A percentile compares a stretch with the other conserved stretches of the same genome.
These are phyloP conservation scores for Epichloe brachyelytri DNA, from an alignment of 2,329 filamentous ascomycete species.

Conservation along the genomic window DNA sequence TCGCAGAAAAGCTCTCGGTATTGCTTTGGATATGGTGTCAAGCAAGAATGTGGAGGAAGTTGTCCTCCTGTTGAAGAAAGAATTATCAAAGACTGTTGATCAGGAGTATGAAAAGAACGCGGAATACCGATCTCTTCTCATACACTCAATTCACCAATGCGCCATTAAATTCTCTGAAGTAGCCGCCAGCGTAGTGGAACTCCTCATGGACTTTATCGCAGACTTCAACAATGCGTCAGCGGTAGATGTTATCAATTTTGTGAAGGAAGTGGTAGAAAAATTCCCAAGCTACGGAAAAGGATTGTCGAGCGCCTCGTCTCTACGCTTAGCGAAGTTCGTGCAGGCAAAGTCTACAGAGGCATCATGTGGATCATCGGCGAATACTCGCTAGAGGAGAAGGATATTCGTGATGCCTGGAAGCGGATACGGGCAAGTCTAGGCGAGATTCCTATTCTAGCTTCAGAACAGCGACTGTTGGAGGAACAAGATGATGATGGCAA, in stretches of 20 bases:
- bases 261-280: slow-evolving; percentile 97
- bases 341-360: slow-evolving; percentile 93
- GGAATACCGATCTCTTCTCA: slow-evolving; percentile 88
- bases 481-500: slow-evolving; percentile 63
- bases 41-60: slow-evolving; percentile 99
- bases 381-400: slow-evolving; percentile 85
- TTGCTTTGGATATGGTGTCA: slow-evolving; percentile 94
- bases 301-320: slow-evolving; percentile 84
- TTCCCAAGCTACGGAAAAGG: slow-evolving; percentile 75
- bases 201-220: slow-evolving; percentile 97
- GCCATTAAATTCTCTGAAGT: slow-evolving; percentile 99
- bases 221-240: slow-evolving; percentile 97
- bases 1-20: slow-evolving; percentile 74
- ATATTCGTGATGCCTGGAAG: slow-evolving; percentile 95
- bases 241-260: slow-evolving; percentile 94
- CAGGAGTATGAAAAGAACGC: slow-evolving; percentile 98
- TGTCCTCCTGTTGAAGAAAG: slow-evolving; percentile 90
- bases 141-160: slow-evolving; percentile 95
- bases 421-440: slow-evolving; percentile 85
- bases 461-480: slow-evolving; percentile 83
- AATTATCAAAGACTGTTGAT: slow-evolving; percentile 92
- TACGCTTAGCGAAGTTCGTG: slow-evolving; percentile 83
- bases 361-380: slow-evolving; percentile 97
- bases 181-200: slow-evolving; percentile 86
- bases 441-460: slow-evolving; percentile 92